Percentiles rank a stretch among this genome's conserved stretches.
Conservation (phyloP, 176 grass and related monocot genomes). For the Oryza punctata region DNA sequence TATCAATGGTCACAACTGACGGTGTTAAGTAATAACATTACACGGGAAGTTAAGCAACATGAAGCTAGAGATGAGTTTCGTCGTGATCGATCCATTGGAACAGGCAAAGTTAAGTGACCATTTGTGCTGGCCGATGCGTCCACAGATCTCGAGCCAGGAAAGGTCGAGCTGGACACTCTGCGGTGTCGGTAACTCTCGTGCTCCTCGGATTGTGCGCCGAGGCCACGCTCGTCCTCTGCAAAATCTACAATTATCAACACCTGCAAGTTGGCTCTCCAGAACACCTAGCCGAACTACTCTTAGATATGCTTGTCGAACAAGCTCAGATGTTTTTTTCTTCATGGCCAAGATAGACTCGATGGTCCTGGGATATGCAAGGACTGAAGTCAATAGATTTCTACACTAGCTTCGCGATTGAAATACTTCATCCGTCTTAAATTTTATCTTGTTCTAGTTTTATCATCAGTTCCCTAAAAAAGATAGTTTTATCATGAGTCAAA, state of each 20-base stretch:
- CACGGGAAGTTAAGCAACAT: not conserved
- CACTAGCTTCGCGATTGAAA: not conserved
- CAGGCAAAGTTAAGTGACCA: no score
- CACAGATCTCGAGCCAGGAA: slow-evolving; percentile 14
- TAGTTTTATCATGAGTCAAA: no score
- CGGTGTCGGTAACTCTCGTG: slow-evolving; percentile 6
- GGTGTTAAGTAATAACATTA: not conserved
- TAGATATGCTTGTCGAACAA: not conserved
- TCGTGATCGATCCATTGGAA: not conserved
- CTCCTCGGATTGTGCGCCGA: not conserved
- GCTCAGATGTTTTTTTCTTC: not conserved
- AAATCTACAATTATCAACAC: not conserved
- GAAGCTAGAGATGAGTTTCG: not conserved
- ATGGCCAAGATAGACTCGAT: not conserved
- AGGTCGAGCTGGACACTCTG: not conserved
- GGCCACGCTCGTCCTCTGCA: slow-evolving; percentile 1
- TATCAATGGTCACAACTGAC: not conserved
- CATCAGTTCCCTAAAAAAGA: no score
- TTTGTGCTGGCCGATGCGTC: not conserved
- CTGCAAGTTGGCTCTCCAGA: not conserved
- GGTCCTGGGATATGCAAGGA: not conserved
- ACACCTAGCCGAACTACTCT: not conserved
- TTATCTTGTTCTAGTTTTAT: no score
- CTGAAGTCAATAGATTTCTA: not conserved
- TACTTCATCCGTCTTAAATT: no score